These are phyloP conservation scores for Exophiala lecanii-corni DNA, from an alignment of 2,329 filamentous ascomycete species.

Conservation along the genomic window DNA sequence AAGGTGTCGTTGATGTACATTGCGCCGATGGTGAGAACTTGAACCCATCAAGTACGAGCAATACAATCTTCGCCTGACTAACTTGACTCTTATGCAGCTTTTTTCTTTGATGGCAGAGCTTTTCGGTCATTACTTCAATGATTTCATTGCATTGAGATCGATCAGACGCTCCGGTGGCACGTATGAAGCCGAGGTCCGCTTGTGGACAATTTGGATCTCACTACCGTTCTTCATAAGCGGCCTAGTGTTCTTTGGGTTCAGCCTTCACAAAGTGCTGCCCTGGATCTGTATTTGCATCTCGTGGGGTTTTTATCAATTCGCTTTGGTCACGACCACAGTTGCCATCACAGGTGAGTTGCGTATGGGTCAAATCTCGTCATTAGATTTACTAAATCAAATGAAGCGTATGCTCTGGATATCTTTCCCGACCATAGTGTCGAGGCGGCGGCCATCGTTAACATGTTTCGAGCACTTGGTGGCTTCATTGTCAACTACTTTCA, in stretches of 20 bases:
- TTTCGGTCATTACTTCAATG: constrained; percentile 53
- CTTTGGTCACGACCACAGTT: constrained; percentile 31
- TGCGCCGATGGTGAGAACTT: constrained; percentile 51
- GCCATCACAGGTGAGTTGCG: constrained; percentile 41
- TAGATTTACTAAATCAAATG: no score
- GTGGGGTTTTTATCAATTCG: constrained; percentile 48
- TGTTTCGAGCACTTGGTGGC: constrained; percentile 35
- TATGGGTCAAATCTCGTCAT: neutral
- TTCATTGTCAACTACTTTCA: constrained; percentile 40
- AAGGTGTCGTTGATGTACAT: constrained; percentile 55
- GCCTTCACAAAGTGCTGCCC: constrained; percentile 46
- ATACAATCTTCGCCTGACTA: no score
- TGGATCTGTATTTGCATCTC: constrained; percentile 45
- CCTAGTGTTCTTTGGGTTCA: constrained; percentile 49
- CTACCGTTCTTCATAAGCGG: constrained; percentile 47
- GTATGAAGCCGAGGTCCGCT: constrained; percentile 53
- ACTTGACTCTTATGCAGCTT: neutral
- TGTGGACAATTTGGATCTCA: constrained; percentile 44
- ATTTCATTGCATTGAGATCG: constrained; percentile 43
- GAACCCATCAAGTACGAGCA: no score
- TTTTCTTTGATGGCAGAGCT: constrained; percentile 49
- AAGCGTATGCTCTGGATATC: constrained; percentile 50
- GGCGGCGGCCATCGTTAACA: constrained; percentile 49
- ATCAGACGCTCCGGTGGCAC: constrained; percentile 45
- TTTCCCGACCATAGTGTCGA: constrained; percentile 52